Evolutionary conservation across 345 rosid genomes (phyloP).

Genomic region (Brassica napus): DNA sequence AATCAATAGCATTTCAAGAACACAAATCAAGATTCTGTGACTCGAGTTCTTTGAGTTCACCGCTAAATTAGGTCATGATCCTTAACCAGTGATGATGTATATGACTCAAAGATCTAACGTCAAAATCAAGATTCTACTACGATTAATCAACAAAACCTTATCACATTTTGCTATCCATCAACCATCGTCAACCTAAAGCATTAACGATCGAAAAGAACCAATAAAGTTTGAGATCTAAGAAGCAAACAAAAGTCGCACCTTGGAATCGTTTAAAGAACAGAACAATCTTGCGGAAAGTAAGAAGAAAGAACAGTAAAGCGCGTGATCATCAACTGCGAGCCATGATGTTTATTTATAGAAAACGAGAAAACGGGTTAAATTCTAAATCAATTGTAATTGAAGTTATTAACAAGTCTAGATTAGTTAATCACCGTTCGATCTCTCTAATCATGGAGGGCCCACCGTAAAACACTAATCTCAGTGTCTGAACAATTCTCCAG

Average conservation of each 20-base stretch:
- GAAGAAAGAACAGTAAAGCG: slow-evolving; percentile 23
- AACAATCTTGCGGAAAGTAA: background rate
- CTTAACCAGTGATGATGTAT: background rate
- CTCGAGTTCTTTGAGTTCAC: background rate
- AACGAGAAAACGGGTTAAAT: slow-evolving; percentile 27
- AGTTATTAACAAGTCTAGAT: background rate
- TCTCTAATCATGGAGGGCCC: background rate
- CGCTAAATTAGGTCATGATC: background rate
- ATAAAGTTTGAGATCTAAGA: background rate
- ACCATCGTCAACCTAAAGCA: background rate
- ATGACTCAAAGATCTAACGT: background rate
- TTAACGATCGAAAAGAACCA: background rate
- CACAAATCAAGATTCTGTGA: background rate
- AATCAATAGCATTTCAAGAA: background rate
- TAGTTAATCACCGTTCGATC: slow-evolving; percentile 19
- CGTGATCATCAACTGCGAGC: slow-evolving; percentile 31
- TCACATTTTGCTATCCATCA: background rate
- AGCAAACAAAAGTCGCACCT: background rate
- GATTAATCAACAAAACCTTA: background rate
- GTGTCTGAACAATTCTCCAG: slow-evolving; percentile 34
- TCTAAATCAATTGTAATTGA: slow-evolving; percentile 2
- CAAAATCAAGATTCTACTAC: background rate
- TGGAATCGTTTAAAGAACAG: background rate
- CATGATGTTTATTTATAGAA: slow-evolving; percentile 32
- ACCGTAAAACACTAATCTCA: slow-evolving; percentile 36